Conservation (phyloP, 1,284 basidiomycete species). For the Ceratobasidium sp. region DNA sequence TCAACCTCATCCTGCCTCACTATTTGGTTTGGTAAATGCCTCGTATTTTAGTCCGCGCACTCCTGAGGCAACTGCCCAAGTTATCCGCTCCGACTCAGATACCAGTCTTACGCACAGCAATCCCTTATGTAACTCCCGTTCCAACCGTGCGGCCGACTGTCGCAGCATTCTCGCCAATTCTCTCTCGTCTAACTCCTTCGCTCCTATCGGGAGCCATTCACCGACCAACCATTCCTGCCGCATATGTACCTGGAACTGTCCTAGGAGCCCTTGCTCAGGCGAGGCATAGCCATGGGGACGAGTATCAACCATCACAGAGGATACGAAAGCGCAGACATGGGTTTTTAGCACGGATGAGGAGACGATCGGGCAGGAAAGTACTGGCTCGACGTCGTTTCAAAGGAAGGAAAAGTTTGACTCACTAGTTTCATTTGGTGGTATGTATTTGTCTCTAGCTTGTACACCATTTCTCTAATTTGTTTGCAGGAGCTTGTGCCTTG, state of each 20-base stretch:
- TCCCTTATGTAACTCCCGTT: constrained; percentile 6
- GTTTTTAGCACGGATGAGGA: constrained; percentile 79
- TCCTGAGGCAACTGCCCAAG: constrained; percentile 27
- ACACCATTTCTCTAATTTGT: background rate
- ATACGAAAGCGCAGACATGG: constrained; percentile 91
- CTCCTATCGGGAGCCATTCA: constrained; percentile 24
- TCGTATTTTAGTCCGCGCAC: constrained; percentile 33
- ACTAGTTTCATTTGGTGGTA: constrained; percentile 56
- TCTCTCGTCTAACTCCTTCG: constrained; percentile 37
- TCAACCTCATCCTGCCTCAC: background rate
- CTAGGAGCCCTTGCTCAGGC: constrained; percentile 51
- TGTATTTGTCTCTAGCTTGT: background rate
- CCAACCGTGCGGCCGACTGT: constrained; percentile 10
- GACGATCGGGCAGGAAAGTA: constrained; percentile 74
- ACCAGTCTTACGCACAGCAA: background rate
- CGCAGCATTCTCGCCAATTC: constrained; percentile 40
- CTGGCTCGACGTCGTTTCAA: constrained; percentile 69
- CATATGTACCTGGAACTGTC: constrained; percentile 43
- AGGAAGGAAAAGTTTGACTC: constrained; percentile 71
- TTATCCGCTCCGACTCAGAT: background rate
- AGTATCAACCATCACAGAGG: constrained; percentile 91
- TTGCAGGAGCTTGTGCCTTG: background rate
- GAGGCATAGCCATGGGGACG: constrained; percentile 65
- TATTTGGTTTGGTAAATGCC: constrained; percentile 26
- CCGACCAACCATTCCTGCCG: constrained; percentile 3